Base-by-base conservation (phyloP, 108 stramenopile species). In the Phaeodactylum tricornutum region DNA sequence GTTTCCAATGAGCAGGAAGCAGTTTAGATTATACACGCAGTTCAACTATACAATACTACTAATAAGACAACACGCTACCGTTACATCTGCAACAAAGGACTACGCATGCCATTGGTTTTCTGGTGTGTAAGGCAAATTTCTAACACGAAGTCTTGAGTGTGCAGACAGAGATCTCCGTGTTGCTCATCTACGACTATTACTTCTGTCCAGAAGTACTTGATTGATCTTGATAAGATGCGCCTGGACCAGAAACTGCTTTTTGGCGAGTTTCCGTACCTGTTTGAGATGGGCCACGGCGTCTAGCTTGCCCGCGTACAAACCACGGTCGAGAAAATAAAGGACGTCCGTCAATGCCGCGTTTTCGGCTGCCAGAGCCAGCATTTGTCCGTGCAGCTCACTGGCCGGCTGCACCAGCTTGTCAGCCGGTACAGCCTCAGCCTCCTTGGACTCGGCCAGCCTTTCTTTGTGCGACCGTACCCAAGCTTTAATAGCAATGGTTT, bases 291-390 rank as follows among this genome's bases (percentile, higher is more conserved):
- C 75, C 23, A 74, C 74, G 29, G 80, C 56, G n/a, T 73, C 59
- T 1, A 88, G 57, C n/a, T 53, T 60, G 1, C 74, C 69, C 52
- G 43, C 55, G 22, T 75, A 74, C 61, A 92, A 54, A 16, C 74
- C 77, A 42, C 67, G 54, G 63, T 88, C 86, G 44, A 92, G 53
- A 66, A 83, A 92, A 61, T 88, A 92, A 28, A 92, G 57, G 14
- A 65, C 69, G 65, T 92, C 91, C 7, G 79, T 71, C 20, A 85
- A 62, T 8, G 84, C 64, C 1, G 75, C 74, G 61, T 67, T 87
- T 44, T 82, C 77, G 0, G 90, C 81, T 27, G 55, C 57, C 34
- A 87, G 53, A 22, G 71, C 59, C 5, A 92, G 55, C 84, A 86
- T 73, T 70, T 92, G 84, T 8, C 64, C 59, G 14, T 81, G 64